Base-by-base conservation (phyloP, 78 protist species). In the Chrysochromulina tobinii region DNA sequence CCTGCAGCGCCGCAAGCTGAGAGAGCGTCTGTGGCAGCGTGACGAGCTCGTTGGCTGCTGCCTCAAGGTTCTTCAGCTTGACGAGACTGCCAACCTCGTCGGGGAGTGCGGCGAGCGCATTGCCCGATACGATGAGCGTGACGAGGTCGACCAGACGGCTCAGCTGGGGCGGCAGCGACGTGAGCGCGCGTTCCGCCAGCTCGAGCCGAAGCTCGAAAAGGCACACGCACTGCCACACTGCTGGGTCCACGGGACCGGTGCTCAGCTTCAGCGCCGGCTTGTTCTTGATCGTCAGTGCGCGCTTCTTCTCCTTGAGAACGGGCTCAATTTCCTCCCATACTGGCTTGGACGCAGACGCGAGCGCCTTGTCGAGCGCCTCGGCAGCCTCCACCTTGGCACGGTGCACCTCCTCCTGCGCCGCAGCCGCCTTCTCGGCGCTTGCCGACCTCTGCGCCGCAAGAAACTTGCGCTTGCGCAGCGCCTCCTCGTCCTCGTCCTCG, bases 351-450 rank as follows among this genome's bases (percentile, higher is more conserved):
- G 57, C 83, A 1, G 12, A 54, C 25, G 83, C 83, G n/a, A 75
- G 83, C n/a, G 54, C 83, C 58, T 21, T n/a, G 23, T 75, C 38
- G 58, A 75, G 23, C 15, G 83, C 83, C 83, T 75, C 83, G 58
- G 83, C 83, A 2, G 83, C 83, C 57, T 75, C 57, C 18, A 75
- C 83, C 57, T 75, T 75, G 3, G 23, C n/a, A 12, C 23, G 2
- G 57, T 75, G 83, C 15, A 75, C 83, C 83, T 50, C 12, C 38
- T 59, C 64, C 21, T 59, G 64, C 64, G 64, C 64, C 6, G 27
- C 81, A 12, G 5, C 48, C 53, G 7, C 81, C 14, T 72, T 55
- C 85, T 50, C 11, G 27, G 61, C 85, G 27, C 1, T 53, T 0
- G 48, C 85, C 21, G 53, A 61, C 85, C 53, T 53, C 61, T 77